Base-by-base conservation (phyloP, 2,329 filamentous ascomycete species). In the Xylariomycetidae sp. region DNA sequence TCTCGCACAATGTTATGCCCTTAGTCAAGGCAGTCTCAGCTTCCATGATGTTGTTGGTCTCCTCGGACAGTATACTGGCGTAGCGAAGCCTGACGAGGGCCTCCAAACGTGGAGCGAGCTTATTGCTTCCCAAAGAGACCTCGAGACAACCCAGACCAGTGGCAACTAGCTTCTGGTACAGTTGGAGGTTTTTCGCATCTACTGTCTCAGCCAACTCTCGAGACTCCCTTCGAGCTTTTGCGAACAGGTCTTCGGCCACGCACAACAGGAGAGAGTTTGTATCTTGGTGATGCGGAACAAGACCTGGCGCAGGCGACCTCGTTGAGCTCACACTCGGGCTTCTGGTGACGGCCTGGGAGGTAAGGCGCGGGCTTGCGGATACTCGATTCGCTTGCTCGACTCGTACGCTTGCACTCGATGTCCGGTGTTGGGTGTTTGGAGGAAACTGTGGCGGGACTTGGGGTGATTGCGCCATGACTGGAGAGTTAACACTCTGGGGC, bases 191-290 rank as follows among this genome's bases (percentile, higher is more conserved):
- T 22, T 60, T 56, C 33, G 71, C 59, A 34, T 72, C 65, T 32
- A 72, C 65, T 3, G 68, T 63, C 13, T 61, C 59, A 13, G 72
- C 68, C 3, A 77, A 57, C 2, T 60, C 48, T 3, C 68, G 60
- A 1, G 69, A 69, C 37, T 76, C 67, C 2, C 59, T 57, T 39
- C 80, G 75, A 12, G 85, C 85, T 33, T 77, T 79, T 17, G 64
- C 63, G 32, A 89, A 76, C 48, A 84, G 87, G 44, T 90, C 83
- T 48, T 90, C 83, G 3, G 83, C 82, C 10, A 87, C 67, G n/a
- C 73, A 74, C 6, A 86, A 65, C 37, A 89, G 65, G 7, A 88
- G 61, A 2, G 78, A 64, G 3, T 74, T 63, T 1, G 68, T 70
- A 35, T 76, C 73, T 7, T 67, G 54, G 31, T 53, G 49, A 32